Percentiles rank a stretch among this genome's conserved stretches.
phyloP scores from a whole-genome alignment of 169 alveolate species.

The Theileria parva region DNA sequence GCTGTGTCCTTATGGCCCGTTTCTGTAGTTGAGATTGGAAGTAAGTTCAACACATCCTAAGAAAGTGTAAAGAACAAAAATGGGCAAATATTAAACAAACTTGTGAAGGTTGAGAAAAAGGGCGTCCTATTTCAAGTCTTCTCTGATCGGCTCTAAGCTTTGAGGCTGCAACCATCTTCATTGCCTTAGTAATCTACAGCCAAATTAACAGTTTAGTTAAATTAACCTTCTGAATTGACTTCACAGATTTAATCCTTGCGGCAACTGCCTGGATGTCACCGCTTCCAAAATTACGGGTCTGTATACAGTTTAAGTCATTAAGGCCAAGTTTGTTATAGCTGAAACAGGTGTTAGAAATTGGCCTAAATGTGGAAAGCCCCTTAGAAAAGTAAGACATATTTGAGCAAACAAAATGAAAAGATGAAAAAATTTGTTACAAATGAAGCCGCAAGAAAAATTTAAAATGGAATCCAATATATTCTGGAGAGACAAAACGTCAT shows the following conservation, averaged over 20 bases:
- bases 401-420: background rate
- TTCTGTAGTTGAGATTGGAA: slow-evolving; percentile 64
- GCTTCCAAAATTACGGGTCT: slow-evolving; percentile 68
- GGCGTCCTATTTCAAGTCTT: slow-evolving; percentile 75
- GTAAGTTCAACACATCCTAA: slow-evolving; percentile 67
- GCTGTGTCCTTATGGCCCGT: slow-evolving; percentile 55
- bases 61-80: too few species aligned
- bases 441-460: background rate
- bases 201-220: too few species aligned
- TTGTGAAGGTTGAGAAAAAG: slow-evolving; percentile 72
- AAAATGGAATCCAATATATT: background rate
- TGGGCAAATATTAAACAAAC: slow-evolving; percentile 26
- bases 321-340: slow-evolving; percentile 3
- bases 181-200: slow-evolving; percentile 82
- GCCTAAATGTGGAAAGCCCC: background rate
- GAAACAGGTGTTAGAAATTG: background rate
- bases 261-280: slow-evolving; percentile 80
- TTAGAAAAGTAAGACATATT: background rate
- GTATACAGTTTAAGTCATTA: slow-evolving; percentile 8
- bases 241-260: slow-evolving; percentile 90
- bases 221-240: slow-evolving; percentile 88
- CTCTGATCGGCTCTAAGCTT: slow-evolving; percentile 89
- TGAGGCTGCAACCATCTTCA: slow-evolving; percentile 97
- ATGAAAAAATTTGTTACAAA: background rate
- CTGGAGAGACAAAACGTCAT: background rate